Conservation (phyloP, 352 stramenopile genomes). For the Phytophthora aleatoria region DNA sequence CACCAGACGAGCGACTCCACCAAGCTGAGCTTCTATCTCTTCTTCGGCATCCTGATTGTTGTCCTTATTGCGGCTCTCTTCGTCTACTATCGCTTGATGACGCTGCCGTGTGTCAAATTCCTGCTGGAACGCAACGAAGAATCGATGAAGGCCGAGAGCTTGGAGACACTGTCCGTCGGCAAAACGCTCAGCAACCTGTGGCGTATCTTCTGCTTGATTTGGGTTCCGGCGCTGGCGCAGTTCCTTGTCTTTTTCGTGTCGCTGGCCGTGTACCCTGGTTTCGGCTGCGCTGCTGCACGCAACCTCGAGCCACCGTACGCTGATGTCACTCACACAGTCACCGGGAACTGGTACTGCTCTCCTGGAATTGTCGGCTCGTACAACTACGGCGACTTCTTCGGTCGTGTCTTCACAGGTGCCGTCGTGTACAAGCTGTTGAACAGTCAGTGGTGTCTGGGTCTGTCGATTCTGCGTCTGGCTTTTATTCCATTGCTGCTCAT, state of each 20-base stretch:
- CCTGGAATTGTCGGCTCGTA: slow-evolving; percentile 60
- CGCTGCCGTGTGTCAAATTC: slow-evolving; percentile 53
- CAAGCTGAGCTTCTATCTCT: slow-evolving; percentile 59
- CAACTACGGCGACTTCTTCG: slow-evolving; percentile 73
- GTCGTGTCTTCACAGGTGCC: slow-evolving; percentile 50
- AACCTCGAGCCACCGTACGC: slow-evolving; percentile 40
- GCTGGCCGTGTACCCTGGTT: slow-evolving; percentile 53
- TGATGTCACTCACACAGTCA: slow-evolving; percentile 24
- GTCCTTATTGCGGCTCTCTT: slow-evolving; percentile 50
- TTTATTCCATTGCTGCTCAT: slow-evolving; percentile 65
- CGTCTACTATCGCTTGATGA: slow-evolving; percentile 45
- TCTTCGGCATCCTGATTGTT: slow-evolving; percentile 58
- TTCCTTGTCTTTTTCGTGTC: slow-evolving; percentile 70
- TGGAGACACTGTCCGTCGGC: slow-evolving; percentile 32
- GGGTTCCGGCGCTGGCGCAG: slow-evolving; percentile 49
- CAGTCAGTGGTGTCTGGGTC: slow-evolving; percentile 44
- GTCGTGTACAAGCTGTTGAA: slow-evolving; percentile 62
- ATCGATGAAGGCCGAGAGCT: slow-evolving; percentile 29
- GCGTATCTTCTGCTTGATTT: slow-evolving; percentile 57
- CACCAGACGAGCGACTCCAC: slow-evolving; percentile 36
- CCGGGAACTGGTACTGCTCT: slow-evolving; percentile 48
- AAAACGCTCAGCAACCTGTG: slow-evolving; percentile 44
- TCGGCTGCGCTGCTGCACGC: slow-evolving; percentile 46
- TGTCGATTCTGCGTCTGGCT: slow-evolving; percentile 46
- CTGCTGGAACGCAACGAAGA: slow-evolving; percentile 53